These are phyloP conservation scores for Brassica cretica DNA, from an alignment of 345 rosid genomes.

Conservation along the genomic window DNA sequence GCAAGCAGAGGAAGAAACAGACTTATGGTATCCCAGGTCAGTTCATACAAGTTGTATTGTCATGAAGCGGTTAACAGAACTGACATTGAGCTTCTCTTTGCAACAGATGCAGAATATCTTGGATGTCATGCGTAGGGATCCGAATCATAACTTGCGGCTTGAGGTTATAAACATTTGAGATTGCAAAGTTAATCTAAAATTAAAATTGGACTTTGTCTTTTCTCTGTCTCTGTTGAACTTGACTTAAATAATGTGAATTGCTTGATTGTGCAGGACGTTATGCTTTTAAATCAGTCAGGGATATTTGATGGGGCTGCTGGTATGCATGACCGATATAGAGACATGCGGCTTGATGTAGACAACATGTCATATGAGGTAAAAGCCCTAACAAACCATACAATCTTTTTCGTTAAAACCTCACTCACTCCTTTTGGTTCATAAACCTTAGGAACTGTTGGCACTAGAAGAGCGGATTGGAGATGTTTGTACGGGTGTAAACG, in stretches of 20 bases:
- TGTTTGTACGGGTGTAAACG: conserved; percentile 83
- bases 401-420: background rate
- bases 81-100: conserved; percentile 35
- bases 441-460: conserved; percentile 73
- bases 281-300: conserved; percentile 77
- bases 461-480: conserved; percentile 92
- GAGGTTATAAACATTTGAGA: conserved; percentile 49
- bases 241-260: background rate
- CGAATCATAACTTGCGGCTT: conserved; percentile 51
- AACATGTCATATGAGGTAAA: conserved; percentile 97
- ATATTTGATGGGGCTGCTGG: conserved; percentile 65
- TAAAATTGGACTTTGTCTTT: background rate
- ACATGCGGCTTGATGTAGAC: conserved; percentile 98
- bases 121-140: conserved; percentile 84
- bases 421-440: background rate
- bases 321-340: conserved; percentile 80
- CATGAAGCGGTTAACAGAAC: background rate
- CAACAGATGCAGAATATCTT: conserved; percentile 75
- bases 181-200: background rate
- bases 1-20: conserved; percentile 80
- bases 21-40: conserved; percentile 75
- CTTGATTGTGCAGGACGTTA: conserved; percentile 59
- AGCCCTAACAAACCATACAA: background rate
- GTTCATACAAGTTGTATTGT: conserved; percentile 29
- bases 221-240: conserved; percentile 10